Evolutionary conservation across 73 alveolate genomes (phyloP).

Genomic region (Uronychia binucleata): DNA sequence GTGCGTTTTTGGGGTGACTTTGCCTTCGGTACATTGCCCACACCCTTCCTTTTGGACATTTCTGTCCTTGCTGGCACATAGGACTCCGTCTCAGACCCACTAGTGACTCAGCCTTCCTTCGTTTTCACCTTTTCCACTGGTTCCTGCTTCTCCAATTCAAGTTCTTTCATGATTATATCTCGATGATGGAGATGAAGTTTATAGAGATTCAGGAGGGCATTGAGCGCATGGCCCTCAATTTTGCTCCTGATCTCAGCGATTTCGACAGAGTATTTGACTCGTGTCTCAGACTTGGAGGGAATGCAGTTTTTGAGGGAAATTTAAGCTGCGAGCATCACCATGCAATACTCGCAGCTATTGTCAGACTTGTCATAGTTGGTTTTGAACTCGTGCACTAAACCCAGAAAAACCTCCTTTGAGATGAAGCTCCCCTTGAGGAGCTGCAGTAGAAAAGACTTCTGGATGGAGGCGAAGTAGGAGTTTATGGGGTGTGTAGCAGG

Average conservation of each 20-base stretch:
- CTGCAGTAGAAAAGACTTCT: neutral
- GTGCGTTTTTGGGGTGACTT: neutral
- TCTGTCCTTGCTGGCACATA: too few relatives aligned
- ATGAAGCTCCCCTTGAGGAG: neutral
- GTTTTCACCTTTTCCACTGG: too few relatives aligned
- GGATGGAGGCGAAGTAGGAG: neutral
- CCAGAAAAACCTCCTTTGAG: neutral
- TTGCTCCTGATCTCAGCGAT: neutral
- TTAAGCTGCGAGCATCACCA: neutral
- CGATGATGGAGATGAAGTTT: neutral
- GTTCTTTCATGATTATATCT: too few relatives aligned
- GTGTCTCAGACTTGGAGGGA: neutral
- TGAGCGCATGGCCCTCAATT: neutral
- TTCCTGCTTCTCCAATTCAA: too few relatives aligned
- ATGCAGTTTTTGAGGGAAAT: neutral
- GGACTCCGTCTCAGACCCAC: too few relatives aligned
- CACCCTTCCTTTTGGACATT: too few relatives aligned
- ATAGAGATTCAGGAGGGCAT: neutral
- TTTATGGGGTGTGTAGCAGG: too few relatives aligned
- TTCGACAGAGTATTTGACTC: neutral
- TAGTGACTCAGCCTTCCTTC: too few relatives aligned
- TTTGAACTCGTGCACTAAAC: conserved; percentile 6
- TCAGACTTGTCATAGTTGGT: neutral
- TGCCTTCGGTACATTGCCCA: neutral
- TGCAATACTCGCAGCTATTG: neutral